Evolutionary conservation across 2,329 filamentous ascomycete species (phyloP), one percentile per base, ranked within the genome.

Genomic region (Colletotrichum chlorophyti): DNA sequence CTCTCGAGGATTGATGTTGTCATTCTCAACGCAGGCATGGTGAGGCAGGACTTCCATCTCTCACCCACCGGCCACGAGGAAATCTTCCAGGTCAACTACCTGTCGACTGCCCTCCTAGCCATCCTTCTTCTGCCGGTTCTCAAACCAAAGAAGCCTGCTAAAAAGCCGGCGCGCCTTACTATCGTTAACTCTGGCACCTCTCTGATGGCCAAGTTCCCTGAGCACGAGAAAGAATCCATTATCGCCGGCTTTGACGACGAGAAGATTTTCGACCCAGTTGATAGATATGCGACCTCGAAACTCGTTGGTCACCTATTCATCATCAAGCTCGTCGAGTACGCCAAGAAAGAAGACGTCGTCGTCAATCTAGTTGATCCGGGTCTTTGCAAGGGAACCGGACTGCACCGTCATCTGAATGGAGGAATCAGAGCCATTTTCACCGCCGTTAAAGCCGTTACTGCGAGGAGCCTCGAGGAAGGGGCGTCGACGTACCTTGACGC

Each of bases 41-140:
- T 37, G 8, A 58, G 52, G 60, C 77, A 26, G 9, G 63, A 61
- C 12, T 45, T 58, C 8, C 29, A 62, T 11, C 49, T 66, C 24
- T 58, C 68, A 6, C 64, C 67, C 0, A 77, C 74, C 0, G 19
- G 17, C 4, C 67, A 73, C 1, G 82, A 85, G 62, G 68, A 69
- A 26, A 76, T 71, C 3, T 65, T 85, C 37, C 81, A 80, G 0
- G 74, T 79, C 38, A 85, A 85, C 59, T 81, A 82, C n/a, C 71
- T 85, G 53, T 78, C 73, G 17, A 84, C 79, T 0, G 73, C 79
- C 7, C 66, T 85, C 1, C 69, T 85, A 1, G 73, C 70, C 1
- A 63, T 69, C 1, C 65, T 75, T 0, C 63, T 76, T 2, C 64
- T 76, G 4, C 74, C 74, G 0, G 62, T 66, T 0, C 63, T 76